Conservation (phyloP, 23 red algal species). For the Porphyridium purpureum region DNA sequence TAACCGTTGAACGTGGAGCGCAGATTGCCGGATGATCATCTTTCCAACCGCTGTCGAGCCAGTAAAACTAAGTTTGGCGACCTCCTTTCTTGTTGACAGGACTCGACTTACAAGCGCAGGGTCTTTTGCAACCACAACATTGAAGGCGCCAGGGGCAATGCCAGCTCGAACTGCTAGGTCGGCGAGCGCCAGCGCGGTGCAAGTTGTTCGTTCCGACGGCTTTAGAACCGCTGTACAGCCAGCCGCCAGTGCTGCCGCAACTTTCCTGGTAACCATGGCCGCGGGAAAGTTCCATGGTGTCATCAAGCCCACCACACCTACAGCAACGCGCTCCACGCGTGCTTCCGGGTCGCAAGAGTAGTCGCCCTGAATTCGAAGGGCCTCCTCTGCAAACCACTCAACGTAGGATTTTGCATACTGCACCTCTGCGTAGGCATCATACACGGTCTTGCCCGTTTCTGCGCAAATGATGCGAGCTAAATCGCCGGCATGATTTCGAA, state of each 20-base stretch:
- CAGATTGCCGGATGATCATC: constrained; percentile 20
- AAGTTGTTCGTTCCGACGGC: constrained; percentile 48
- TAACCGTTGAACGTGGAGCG: constrained; percentile 13
- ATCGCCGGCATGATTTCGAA: constrained; percentile 24
- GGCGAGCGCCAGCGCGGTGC: constrained; percentile 65
- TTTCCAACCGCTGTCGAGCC: constrained; percentile 69
- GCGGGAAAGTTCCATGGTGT: constrained; percentile 93
- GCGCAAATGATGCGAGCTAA: constrained; percentile 42
- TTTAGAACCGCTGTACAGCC: constrained; percentile 70
- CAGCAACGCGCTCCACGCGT: constrained; percentile 22
- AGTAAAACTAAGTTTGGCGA: constrained; percentile 82
- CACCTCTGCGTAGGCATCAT: constrained; percentile 58
- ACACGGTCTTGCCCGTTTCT: constrained; percentile 70
- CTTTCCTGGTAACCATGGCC: constrained; percentile 83
- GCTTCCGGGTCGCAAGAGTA: neutral
- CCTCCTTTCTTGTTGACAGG: constrained; percentile 6
- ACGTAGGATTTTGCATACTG: constrained; percentile 66
- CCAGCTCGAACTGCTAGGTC: constrained; percentile 64
- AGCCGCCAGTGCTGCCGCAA: constrained; percentile 58
- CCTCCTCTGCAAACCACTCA: constrained; percentile 49
- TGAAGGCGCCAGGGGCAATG: constrained; percentile 41
- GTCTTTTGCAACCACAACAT: constrained; percentile 30
- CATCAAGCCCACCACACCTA: constrained; percentile 58
- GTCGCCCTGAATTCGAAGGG: constrained; percentile 14
- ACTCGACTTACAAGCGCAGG: constrained; percentile 15